These are phyloP conservation scores for Hanseniaspora clermontiae DNA, from an alignment of 805 yeast species.

Conservation along the genomic window DNA sequence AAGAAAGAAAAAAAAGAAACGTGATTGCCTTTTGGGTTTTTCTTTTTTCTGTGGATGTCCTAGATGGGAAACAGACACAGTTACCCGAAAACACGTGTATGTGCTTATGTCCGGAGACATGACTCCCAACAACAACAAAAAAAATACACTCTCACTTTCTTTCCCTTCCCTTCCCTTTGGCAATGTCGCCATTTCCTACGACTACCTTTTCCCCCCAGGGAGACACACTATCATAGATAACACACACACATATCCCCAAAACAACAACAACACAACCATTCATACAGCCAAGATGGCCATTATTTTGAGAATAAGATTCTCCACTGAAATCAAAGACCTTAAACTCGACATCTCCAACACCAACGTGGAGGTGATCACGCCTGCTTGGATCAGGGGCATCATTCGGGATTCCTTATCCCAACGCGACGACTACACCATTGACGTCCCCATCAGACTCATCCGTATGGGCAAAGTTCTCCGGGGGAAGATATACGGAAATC, in stretches of 20 bases:
- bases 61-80: background rate
- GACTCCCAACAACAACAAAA: no score
- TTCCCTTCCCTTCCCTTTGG: no score
- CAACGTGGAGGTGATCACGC: slow-evolving; percentile 17
- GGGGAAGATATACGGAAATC: slow-evolving; percentile 6
- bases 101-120: no score
- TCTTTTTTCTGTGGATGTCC: background rate
- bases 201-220: no score
- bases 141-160: no score
- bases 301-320: slow-evolving; percentile 19
- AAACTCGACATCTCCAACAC: slow-evolving; percentile 22
- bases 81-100: background rate
- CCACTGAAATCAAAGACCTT: slow-evolving; percentile 23
- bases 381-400: slow-evolving; percentile 23
- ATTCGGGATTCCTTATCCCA: slow-evolving; percentile 19
- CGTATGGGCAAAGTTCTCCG: slow-evolving; percentile 23
- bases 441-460: slow-evolving; percentile 20
- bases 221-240: no score
- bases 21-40: background rate
- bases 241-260: no score
- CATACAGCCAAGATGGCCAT: background rate
- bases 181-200: no score
- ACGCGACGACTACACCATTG: background rate
- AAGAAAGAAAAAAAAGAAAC: background rate
- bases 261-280: no score